Evolutionary conservation across 352 stramenopile genomes (phyloP).

Genomic region (Globisporangium emineosum): DNA sequence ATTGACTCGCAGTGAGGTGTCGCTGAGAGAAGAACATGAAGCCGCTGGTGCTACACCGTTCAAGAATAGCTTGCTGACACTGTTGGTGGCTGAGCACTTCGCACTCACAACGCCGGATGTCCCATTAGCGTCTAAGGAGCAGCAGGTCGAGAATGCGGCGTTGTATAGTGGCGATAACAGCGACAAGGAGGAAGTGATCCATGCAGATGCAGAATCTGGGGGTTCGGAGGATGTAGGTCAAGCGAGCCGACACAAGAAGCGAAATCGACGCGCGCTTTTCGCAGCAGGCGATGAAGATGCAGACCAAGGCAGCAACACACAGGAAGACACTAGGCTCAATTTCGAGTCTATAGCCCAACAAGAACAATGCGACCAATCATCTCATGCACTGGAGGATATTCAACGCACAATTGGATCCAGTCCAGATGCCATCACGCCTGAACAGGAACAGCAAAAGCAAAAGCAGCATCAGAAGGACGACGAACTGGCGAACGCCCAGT

Average conservation of each 20-base stretch:
- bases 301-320: neutral
- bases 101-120: neutral
- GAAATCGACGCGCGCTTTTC: slow-evolving; percentile 10
- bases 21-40: neutral
- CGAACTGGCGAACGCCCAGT: neutral
- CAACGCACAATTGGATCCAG: neutral
- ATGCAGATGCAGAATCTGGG: neutral
- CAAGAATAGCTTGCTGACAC: neutral
- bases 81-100: neutral
- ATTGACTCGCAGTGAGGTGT: neutral
- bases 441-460: neutral
- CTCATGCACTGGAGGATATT: neutral
- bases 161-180: neutral
- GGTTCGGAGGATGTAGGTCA: neutral
- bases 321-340: neutral
- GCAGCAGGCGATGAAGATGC: neutral
- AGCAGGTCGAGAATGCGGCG: neutral
- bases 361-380: neutral
- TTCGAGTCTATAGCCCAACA: neutral
- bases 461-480: neutral
- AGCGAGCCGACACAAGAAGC: neutral
- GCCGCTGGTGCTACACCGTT: neutral
- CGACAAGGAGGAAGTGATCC: neutral
- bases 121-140: neutral
- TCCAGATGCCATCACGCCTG: neutral